Evolutionary conservation across 1,139 yeast species (phyloP).

Genomic region (Geotrichum aggregatum): DNA sequence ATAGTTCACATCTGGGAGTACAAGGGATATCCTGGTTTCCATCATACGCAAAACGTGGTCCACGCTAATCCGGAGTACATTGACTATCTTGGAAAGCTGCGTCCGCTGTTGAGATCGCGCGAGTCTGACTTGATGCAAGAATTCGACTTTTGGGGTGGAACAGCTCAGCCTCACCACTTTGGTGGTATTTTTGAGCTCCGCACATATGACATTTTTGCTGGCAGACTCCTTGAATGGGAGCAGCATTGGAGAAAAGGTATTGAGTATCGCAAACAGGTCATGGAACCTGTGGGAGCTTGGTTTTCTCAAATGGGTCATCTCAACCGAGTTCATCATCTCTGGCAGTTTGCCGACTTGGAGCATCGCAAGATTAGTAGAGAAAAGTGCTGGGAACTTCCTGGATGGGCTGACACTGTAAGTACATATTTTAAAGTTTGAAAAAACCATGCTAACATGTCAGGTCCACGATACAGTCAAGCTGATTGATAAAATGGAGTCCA

Average conservation of each 20-base stretch:
- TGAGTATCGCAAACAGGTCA: constrained; percentile 43
- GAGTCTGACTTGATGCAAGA: constrained; percentile 41
- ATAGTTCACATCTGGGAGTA: constrained; percentile 43
- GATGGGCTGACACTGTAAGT: constrained; percentile 41
- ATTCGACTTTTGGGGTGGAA: constrained; percentile 46
- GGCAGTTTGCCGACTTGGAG: constrained; percentile 46
- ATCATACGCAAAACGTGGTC: constrained; percentile 38
- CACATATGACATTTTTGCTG: constrained; percentile 41
- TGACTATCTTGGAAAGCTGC: constrained; percentile 34
- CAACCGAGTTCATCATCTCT: constrained; percentile 43
- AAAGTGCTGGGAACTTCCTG: constrained; percentile 45
- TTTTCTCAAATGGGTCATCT: constrained; percentile 42
- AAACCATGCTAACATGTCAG: constrained; percentile 22
- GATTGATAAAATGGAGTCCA: constrained; percentile 40
- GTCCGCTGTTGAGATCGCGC: constrained; percentile 38
- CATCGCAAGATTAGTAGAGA: constrained; percentile 42
- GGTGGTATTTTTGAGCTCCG: constrained; percentile 45
- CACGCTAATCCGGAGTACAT: constrained; percentile 36
- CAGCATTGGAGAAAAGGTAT: constrained; percentile 42
- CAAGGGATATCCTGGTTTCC: constrained; percentile 43
- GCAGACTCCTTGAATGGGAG: constrained; percentile 44
- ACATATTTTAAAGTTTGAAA: neutral
- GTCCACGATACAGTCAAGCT: constrained; percentile 44
- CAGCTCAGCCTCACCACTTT: constrained; percentile 41
- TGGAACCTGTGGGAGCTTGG: constrained; percentile 49